phyloP scores from a whole-genome alignment of 768 basidiomycete species.

The Pleurotus eryngii region DNA sequence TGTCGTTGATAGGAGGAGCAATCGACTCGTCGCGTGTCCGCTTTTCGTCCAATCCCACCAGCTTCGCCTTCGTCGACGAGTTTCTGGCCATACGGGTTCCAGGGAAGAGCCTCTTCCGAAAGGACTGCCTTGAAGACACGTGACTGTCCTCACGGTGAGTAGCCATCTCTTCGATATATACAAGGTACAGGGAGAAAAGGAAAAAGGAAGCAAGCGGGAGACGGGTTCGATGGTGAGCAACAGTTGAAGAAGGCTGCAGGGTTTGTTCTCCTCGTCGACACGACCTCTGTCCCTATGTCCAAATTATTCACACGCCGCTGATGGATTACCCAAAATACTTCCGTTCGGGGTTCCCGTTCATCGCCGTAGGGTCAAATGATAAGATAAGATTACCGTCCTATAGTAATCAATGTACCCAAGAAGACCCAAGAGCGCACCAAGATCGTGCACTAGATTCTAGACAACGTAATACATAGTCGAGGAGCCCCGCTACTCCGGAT shows the following conservation, averaged over 20 bases:
- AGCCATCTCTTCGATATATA: slow-evolving; percentile 3
- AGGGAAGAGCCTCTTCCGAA: slow-evolving; percentile 32
- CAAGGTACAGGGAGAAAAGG: slow-evolving; percentile 10
- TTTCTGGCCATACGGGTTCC: slow-evolving; percentile 15
- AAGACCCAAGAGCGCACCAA: too few relatives aligned
- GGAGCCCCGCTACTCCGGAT: too few relatives aligned
- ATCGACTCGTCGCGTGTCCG: background rate
- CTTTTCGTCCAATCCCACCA: background rate
- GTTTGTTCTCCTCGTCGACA: background rate
- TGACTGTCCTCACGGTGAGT: slow-evolving; percentile 9
- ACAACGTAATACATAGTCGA: too few relatives aligned
- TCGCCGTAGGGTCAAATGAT: too few relatives aligned
- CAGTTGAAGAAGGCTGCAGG: background rate
- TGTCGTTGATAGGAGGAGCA: slow-evolving; percentile 18
- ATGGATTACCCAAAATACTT: slow-evolving; percentile 1
- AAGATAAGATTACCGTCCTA: too few relatives aligned
- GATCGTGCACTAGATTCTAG: too few relatives aligned
- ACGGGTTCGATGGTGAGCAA: background rate
- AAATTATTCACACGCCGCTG: background rate
- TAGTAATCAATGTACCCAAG: too few relatives aligned
- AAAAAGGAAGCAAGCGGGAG: slow-evolving; percentile 2
- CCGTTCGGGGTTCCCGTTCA: background rate
- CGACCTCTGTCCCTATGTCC: background rate
- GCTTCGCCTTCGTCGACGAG: slow-evolving; percentile 17
- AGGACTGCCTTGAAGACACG: slow-evolving; percentile 21